These are phyloP conservation scores for Comarum palustre DNA, from an alignment of 306 rosid species.

Conservation along the genomic window DNA sequence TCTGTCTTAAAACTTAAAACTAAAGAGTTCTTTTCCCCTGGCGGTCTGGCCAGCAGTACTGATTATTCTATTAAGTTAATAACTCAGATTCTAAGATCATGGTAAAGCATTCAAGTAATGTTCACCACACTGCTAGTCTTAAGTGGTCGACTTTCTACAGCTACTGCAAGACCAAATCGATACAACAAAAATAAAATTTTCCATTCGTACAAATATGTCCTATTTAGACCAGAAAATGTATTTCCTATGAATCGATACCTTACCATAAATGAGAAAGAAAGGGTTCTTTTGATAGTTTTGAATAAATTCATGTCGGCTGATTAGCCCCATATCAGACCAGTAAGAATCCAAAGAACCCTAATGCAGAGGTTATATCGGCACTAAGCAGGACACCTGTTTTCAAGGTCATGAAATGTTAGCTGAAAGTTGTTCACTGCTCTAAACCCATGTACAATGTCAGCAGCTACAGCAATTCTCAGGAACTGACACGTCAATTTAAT, in stretches of 20 bases:
- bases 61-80: too few relatives aligned
- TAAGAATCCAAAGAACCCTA: conserved; percentile 17
- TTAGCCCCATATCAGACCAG: conserved; percentile 3
- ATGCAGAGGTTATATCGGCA: conserved; percentile 25
- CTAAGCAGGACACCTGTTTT: conserved; percentile 23
- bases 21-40: neutral
- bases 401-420: conserved; percentile 16
- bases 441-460: conserved; percentile 27
- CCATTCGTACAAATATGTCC: neutral
- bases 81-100: neutral
- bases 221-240: neutral
- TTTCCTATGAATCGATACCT: neutral
- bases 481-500: conserved; percentile 18
- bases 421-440: conserved; percentile 20
- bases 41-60: too few relatives aligned
- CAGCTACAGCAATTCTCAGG: conserved; percentile 5
- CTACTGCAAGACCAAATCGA: neutral
- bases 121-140: neutral
- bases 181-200: neutral
- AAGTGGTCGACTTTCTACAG: neutral
- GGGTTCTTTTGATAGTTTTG: neutral
- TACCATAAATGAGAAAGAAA: conserved; percentile 3
- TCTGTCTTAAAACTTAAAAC: too few relatives aligned
- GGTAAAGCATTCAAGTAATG: neutral
- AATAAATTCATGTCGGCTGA: conserved; percentile 23